Conservation (phyloP, 2,329 filamentous ascomycete genomes). For the Colletotrichum higginsianum region DNA sequence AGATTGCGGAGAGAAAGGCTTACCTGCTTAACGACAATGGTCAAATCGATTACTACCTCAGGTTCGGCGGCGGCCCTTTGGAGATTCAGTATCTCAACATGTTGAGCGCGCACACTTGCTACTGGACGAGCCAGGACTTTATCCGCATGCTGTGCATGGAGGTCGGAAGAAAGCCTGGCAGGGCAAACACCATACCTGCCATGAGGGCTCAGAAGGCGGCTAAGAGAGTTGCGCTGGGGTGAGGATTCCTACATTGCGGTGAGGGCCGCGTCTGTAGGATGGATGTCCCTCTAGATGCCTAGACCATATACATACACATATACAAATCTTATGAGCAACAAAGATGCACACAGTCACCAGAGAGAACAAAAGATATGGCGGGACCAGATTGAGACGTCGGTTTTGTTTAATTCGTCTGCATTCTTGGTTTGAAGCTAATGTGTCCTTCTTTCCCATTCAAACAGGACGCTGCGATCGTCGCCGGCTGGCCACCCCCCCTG, state of each 20-base stretch:
- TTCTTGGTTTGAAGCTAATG: neutral
- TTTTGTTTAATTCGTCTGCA: no score
- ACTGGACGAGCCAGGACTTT: conserved; percentile 91
- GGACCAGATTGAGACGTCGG: neutral
- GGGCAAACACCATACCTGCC: conserved; percentile 68
- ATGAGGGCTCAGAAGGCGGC: conserved; percentile 72
- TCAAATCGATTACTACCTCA: conserved; percentile 92
- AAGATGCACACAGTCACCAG: neutral
- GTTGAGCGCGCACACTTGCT: conserved; percentile 94
- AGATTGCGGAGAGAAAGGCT: conserved; percentile 91
- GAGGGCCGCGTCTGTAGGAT: neutral
- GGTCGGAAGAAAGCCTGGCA: conserved; percentile 82
- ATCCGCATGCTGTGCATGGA: conserved; percentile 92
- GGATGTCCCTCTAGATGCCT: neutral
- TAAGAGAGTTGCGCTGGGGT: conserved; percentile 48
- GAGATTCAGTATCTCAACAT: conserved; percentile 98
- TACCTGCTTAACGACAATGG: conserved; percentile 95
- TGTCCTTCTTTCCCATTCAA: neutral
- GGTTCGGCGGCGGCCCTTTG: conserved; percentile 86
- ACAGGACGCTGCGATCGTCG: neutral
- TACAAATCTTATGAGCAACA: neutral
- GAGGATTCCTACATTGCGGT: neutral
- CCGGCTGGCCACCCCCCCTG: neutral
- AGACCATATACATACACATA: neutral
- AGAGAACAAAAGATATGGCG: neutral